A percentile compares a stretch with the other conserved stretches of the same genome.
phyloP scores from a whole-genome alignment of 2,329 filamentous ascomycete species.

The Rosellinia necatrix region DNA sequence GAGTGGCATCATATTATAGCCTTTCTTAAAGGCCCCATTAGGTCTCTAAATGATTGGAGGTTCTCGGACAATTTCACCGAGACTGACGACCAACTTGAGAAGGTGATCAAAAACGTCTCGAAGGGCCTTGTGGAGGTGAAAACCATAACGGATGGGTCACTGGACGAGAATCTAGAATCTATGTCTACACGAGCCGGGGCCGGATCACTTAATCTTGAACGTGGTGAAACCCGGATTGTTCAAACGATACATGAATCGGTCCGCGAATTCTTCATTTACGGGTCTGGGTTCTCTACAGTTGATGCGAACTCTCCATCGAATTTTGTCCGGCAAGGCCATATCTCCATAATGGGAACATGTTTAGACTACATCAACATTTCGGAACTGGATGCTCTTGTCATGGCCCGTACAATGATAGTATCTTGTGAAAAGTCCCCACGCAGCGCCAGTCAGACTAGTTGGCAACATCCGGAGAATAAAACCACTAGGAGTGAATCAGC shows the following conservation, averaged over 20 bases:
- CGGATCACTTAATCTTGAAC: neutral
- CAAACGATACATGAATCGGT: conserved; percentile 2
- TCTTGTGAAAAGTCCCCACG: neutral
- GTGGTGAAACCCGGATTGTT: neutral
- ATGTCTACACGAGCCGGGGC: neutral
- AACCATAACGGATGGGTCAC: neutral
- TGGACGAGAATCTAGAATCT: neutral
- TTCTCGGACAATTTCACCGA: neutral
- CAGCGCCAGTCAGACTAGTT: too few species aligned
- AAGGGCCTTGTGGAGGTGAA: neutral
- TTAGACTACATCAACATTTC: neutral
- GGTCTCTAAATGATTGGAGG: neutral
- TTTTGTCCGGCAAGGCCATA: neutral
- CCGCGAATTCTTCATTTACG: neutral
- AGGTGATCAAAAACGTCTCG: neutral
- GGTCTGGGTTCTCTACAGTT: neutral
- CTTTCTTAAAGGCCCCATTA: neutral
- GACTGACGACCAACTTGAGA: neutral
- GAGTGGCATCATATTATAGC: conserved; percentile 9
- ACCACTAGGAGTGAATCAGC: too few species aligned
- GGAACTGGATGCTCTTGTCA: neutral
- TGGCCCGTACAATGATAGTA: neutral
- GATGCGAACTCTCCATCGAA: neutral
- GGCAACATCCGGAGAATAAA: too few species aligned
- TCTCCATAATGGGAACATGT: neutral